Conservation (phyloP, 2,329 filamentous ascomycete species). For the Aspergillus tamarii region DNA sequence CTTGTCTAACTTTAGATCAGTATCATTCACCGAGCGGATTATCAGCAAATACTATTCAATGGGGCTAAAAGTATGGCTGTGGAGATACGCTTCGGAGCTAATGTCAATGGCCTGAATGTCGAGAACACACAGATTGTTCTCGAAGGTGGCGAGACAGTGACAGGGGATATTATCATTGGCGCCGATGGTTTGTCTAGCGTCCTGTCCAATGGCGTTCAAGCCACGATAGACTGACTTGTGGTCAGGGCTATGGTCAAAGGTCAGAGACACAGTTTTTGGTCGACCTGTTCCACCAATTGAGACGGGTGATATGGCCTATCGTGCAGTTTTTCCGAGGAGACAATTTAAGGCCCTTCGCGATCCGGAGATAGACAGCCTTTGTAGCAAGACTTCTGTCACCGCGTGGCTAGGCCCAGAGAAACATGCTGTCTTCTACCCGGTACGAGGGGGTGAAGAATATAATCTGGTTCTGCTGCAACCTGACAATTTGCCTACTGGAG, state of each 20-base stretch:
- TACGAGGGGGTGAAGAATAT: conserved; percentile 60
- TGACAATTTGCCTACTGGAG: conserved; percentile 45
- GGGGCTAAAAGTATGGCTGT: conserved; percentile 19
- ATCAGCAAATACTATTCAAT: conserved; percentile 21
- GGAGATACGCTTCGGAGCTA: conserved; percentile 12
- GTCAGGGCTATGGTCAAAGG: conserved; percentile 21
- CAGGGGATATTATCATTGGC: conserved; percentile 22
- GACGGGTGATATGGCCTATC: conserved; percentile 67
- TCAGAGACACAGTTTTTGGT: conserved; percentile 34
- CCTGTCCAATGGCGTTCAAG: background rate
- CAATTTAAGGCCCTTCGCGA: conserved; percentile 54
- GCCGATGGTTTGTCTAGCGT: conserved; percentile 19
- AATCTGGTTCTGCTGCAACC: conserved; percentile 68
- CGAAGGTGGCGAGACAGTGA: conserved; percentile 8
- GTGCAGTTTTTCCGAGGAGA: conserved; percentile 55
- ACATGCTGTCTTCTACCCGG: conserved; percentile 65
- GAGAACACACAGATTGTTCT: conserved; percentile 15
- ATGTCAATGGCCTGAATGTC: conserved; percentile 10
- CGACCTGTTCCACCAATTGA: conserved; percentile 51
- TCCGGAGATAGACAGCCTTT: conserved; percentile 37
- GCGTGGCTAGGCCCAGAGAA: conserved; percentile 66
- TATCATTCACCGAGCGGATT: conserved; percentile 27
- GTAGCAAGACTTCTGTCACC: conserved; percentile 53
- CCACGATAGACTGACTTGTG: background rate
- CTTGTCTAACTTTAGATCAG: conserved; percentile 5